Evolutionary conservation across 106 monocot species (phyloP), one percentile per base, ranked within the genome.

Genomic region (Allium sativum): DNA sequence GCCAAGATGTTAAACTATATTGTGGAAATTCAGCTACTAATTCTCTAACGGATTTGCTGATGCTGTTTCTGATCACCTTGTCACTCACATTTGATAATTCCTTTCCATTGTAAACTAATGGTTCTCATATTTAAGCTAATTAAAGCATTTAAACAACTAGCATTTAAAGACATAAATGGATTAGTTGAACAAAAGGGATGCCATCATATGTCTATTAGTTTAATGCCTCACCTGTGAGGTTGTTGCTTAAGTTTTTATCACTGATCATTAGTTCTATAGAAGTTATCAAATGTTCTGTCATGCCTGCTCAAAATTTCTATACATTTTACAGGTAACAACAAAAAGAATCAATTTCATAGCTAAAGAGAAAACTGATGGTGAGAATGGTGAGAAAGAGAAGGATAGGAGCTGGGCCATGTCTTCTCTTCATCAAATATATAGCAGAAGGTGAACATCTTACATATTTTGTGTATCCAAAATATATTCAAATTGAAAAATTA

Each of bases 1-100:
- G 91, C 62, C 84, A 85, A 72, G 96, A 98, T 78, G 71, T 88
- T 76, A 90, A 98, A 74, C 69, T 91, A 64, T 81, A 87, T 14
- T 95, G 88, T 72, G 88, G 96, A 8, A 75, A n/a, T 41, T 44
- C 18, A n/a, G 10, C 53, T 65, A 58, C 65, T 60, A 48, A 60
- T 68, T 60, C 73, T 61, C 54, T 65, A 65, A 62, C n/a, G 41
- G 12, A 56, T 40, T 62, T 21, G 64, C 45, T 53, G 21, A 56
- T 73, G 53, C 61, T 42, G 42, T 64, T 50, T 64, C 73, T 54
- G 79, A 79, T 18, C 66, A 63, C 45, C 62, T 70, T 78, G 91
- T 86, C 21, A 76, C 83, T 77, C 7, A n/a, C n/a, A n/a, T n/a
- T n/a, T n/a, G n/a, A n/a, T n/a, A n/a, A n/a, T n/a, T n/a, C n/a